phyloP scores from a whole-genome alignment of 768 basidiomycete species.

The Serendipita indica region DNA sequence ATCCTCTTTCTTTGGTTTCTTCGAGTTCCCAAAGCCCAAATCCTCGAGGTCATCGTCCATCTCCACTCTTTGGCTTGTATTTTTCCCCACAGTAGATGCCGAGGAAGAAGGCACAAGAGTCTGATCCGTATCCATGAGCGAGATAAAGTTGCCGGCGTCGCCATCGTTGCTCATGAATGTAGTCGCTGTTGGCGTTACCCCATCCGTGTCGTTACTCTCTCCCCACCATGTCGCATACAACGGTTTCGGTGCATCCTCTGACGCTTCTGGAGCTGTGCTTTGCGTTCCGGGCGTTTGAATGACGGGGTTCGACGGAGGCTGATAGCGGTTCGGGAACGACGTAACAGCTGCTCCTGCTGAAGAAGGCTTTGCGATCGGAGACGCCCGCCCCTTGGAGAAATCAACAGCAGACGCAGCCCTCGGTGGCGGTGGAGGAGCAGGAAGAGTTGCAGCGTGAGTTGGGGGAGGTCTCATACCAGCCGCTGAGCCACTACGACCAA shows the following conservation, averaged over 20 bases:
- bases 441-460: conserved; percentile 13
- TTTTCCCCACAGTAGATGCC: conserved; percentile 23
- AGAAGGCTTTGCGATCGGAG: conserved; percentile 33
- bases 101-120: conserved; percentile 15
- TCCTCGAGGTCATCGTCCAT: conserved; percentile 68
- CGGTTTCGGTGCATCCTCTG: conserved; percentile 24
- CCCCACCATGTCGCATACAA: conserved; percentile 53
- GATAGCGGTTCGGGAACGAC: conserved; percentile 26
- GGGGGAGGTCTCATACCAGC: not conserved
- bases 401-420: conserved; percentile 69
- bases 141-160: conserved; percentile 54
- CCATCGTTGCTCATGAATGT: conserved; percentile 39
- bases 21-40: conserved; percentile 75
- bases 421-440: conserved; percentile 31
- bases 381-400: conserved; percentile 39
- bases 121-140: conserved; percentile 58
- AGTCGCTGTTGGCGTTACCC: conserved; percentile 51
- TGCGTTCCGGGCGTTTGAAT: not conserved
- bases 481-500: not conserved
- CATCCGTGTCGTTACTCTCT: conserved; percentile 25
- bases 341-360: conserved; percentile 39
- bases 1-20: conserved; percentile 24
- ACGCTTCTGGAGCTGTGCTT: conserved; percentile 11
- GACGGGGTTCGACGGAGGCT: not conserved
- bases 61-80: conserved; percentile 14